phyloP scores from a whole-genome alignment of 495 filamentous ascomycete genomes.

The Usnea hakonensis region DNA sequence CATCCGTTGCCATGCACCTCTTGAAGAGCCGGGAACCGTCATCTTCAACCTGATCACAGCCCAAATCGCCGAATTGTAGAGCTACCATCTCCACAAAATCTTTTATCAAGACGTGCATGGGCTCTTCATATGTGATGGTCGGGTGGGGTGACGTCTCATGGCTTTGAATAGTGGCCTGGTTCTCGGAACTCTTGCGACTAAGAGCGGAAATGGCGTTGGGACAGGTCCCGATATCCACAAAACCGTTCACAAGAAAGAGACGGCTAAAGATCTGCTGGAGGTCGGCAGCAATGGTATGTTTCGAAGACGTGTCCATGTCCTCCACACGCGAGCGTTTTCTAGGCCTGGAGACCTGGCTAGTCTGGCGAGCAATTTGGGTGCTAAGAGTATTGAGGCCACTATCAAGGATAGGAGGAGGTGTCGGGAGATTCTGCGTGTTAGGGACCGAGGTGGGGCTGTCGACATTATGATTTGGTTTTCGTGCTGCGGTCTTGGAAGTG shows the following conservation, averaged over 20 bases:
- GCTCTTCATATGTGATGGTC: conserved; percentile 18
- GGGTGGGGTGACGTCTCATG: conserved; percentile 3
- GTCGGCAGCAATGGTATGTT: conserved; percentile 6
- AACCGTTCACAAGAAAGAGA: neutral
- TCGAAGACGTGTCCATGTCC: neutral
- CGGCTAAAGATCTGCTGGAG: conserved; percentile 8
- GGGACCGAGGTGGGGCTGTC: neutral
- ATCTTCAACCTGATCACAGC: conserved; percentile 16
- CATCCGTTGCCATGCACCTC: conserved; percentile 17
- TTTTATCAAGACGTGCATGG: conserved; percentile 12
- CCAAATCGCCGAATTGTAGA: conserved; percentile 18
- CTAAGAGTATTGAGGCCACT: neutral
- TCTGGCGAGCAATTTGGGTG: neutral
- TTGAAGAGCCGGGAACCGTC: conserved; percentile 13
- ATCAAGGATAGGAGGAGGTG: neutral
- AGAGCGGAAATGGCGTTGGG: conserved; percentile 4
- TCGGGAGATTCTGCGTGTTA: conserved; percentile 5
- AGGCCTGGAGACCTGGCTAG: neutral
- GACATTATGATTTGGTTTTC: neutral
- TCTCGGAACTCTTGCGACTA: conserved; percentile 3
- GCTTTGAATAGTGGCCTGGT: neutral
- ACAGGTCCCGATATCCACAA: neutral
- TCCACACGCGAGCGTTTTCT: neutral
- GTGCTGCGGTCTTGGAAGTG: conserved; percentile 2
- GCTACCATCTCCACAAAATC: conserved; percentile 23